These are phyloP conservation scores for Aureobasidium sp. DNA, from an alignment of 2,329 filamentous ascomycete species.

Conservation along the genomic window DNA sequence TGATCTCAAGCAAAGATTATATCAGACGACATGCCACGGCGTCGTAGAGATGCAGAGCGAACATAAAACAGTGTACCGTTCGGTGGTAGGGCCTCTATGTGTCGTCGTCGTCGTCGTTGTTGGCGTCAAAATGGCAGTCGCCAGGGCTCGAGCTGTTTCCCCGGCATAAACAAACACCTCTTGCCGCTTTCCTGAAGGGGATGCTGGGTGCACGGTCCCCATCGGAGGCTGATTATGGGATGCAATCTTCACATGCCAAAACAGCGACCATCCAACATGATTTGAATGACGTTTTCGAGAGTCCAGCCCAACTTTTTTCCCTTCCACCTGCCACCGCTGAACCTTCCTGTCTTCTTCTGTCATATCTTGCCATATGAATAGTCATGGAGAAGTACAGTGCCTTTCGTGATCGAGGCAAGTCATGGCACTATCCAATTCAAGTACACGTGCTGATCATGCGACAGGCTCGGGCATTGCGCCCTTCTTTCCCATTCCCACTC, in stretches of 20 bases:
- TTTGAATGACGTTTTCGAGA: not conserved
- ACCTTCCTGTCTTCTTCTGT: not conserved
- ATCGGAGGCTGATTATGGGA: not conserved
- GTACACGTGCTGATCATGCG: conserved; percentile 17
- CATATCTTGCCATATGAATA: not conserved
- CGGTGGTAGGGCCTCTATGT: not conserved
- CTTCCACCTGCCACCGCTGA: not conserved
- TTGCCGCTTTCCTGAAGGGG: conserved; percentile 1
- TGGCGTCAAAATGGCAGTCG: not conserved
- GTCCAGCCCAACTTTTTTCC: conserved; percentile 9
- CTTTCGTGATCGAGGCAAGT: conserved; percentile 76
- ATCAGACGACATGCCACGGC: conserved; percentile 6
- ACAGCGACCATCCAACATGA: not conserved
- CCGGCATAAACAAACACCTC: conserved; percentile 11
- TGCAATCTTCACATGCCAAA: not conserved
- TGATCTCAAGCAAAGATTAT: not conserved
- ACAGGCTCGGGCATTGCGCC: conserved; percentile 91
- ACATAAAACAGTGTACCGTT: not conserved
- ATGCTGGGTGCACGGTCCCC: not conserved
- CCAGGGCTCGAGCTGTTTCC: not conserved
- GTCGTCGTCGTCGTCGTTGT: not conserved
- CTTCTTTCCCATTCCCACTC: conserved; percentile 75
- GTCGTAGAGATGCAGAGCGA: not conserved
- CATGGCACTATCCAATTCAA: conserved; percentile 19
- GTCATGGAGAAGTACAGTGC: conserved; percentile 92